Percentiles rank a stretch among this genome's conserved stretches.
Conservation (phyloP, 2,329 filamentous ascomycete genomes). For the Monascus ruber region DNA sequence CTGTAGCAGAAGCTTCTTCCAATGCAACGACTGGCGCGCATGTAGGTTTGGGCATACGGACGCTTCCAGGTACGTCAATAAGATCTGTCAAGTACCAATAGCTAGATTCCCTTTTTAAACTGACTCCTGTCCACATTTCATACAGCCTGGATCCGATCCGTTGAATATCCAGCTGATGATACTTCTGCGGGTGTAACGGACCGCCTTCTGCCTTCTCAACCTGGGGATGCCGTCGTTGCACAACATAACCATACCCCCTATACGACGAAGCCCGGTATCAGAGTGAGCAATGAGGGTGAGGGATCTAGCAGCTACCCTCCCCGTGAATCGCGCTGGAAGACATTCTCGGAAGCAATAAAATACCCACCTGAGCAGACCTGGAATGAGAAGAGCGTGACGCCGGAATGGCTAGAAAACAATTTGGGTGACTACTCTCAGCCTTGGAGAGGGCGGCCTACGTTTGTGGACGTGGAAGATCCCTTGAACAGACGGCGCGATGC, state of each 20-base stretch:
- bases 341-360: constrained; percentile 31
- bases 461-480: constrained; percentile 40
- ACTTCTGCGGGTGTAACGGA: constrained; percentile 22
- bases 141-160: constrained; percentile 34
- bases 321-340: constrained; percentile 36
- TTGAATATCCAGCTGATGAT: constrained; percentile 26
- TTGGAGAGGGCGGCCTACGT: constrained; percentile 41
- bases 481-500: constrained; percentile 39
- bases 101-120: too few relatives aligned
- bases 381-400: constrained; percentile 31
- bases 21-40: constrained; percentile 4
- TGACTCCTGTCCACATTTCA: too few relatives aligned
- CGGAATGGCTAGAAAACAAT: constrained; percentile 36
- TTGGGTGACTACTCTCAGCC: constrained; percentile 34
- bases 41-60: constrained; percentile 14
- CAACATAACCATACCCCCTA: constrained; percentile 36
- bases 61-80: constrained; percentile 25
- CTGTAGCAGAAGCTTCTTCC: constrained; percentile 7
- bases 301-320: not conserved
- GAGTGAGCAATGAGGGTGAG: not conserved
- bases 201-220: constrained; percentile 25
- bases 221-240: constrained; percentile 31
- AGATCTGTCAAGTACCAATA: not conserved
- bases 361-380: constrained; percentile 28
- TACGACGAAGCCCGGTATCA: constrained; percentile 5